Base-by-base conservation (phyloP, 2,329 filamentous ascomycete species). In the Fusarium xyrophilum region DNA sequence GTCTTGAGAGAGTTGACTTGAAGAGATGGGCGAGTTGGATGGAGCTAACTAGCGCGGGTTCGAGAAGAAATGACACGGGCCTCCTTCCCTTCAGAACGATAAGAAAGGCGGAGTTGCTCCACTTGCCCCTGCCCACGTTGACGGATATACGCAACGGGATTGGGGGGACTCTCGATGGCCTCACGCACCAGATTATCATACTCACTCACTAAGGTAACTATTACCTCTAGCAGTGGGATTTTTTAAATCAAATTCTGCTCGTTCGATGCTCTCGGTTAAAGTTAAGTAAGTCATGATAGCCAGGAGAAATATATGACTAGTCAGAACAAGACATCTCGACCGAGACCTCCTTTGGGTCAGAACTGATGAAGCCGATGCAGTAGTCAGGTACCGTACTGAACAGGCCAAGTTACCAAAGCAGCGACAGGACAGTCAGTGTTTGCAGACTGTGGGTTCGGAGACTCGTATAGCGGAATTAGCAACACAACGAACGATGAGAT, bases 101-200 rank as follows among this genome's bases (percentile, higher is more conserved):
- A 57, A 57, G 21, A 56, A 65, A 56, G 66, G 36, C 44, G 61
- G 60, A 59, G 60, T 39, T 58, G 13, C 52, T 61, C 68, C 67
- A 70, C 67, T 62, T 70, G 42, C 67, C 60, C 60, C 36, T 32
- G 56, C 53, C 53, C 68, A 70, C 68, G 67, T 70, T 70, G 67
- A 35, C 39, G 25, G 42, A 65, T 58, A 23, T 61, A 40, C 51
- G 67, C 67, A 54, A 70, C 27, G 63, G 66, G 67, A 70, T 70
- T 70, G 68, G 68, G 61, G 61, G 67, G 48, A 17, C 32, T 61
- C 25, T 25, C 39, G 33, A 64, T 50, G 46, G 65, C 47, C 58
- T 60, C 47, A 47, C 59, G 40, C 44, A 50, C 28, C 53, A 55
- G 36, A 56, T 32, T 56, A 36, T 43, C 50, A 44, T 13, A 23